Evolutionary conservation across 2,329 filamentous ascomycete genomes (phyloP).

Genomic region (Penicillium sclerotigenum): DNA sequence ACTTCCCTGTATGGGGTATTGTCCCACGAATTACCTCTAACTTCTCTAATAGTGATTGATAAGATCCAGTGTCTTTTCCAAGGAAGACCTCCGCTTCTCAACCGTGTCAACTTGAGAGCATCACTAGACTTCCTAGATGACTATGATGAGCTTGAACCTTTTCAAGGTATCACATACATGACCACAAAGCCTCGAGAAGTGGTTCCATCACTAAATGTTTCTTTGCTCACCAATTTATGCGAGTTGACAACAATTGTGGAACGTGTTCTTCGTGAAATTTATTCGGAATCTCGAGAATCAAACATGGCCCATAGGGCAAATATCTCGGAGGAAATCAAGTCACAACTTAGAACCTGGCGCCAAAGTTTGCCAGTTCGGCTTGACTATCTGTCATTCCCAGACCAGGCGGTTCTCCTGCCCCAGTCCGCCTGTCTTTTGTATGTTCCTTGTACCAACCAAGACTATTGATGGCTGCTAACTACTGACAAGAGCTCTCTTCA

Average conservation of each 20-base stretch:
- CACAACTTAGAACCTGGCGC: conserved; percentile 24
- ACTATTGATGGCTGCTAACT: conserved; percentile 3
- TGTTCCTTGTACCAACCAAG: neutral
- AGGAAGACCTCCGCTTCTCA: conserved; percentile 48
- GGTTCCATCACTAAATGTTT: conserved; percentile 23
- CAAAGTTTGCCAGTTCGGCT: conserved; percentile 23
- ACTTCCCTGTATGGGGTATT: neutral
- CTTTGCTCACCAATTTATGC: conserved; percentile 30
- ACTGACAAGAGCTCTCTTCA: conserved; percentile 32
- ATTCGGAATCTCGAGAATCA: conserved; percentile 25
- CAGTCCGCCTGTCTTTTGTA: conserved; percentile 24
- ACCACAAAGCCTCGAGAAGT: conserved; percentile 1
- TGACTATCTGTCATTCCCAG: conserved; percentile 21
- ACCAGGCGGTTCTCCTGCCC: conserved; percentile 20
- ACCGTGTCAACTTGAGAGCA: conserved; percentile 47
- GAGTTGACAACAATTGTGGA: conserved; percentile 36
- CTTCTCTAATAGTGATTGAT: conserved; percentile 34
- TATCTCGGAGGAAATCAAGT: conserved; percentile 22
- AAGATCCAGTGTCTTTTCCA: conserved; percentile 56
- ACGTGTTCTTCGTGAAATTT: conserved; percentile 33
- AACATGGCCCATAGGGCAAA: conserved; percentile 11
- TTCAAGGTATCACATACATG: conserved; percentile 43
- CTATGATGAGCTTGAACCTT: conserved; percentile 49
- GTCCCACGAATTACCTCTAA: neutral
- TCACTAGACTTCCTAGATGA: conserved; percentile 40